Conservation (phyloP, 2,329 filamentous ascomycete species). For the Biscogniauxia mediterranea region DNA sequence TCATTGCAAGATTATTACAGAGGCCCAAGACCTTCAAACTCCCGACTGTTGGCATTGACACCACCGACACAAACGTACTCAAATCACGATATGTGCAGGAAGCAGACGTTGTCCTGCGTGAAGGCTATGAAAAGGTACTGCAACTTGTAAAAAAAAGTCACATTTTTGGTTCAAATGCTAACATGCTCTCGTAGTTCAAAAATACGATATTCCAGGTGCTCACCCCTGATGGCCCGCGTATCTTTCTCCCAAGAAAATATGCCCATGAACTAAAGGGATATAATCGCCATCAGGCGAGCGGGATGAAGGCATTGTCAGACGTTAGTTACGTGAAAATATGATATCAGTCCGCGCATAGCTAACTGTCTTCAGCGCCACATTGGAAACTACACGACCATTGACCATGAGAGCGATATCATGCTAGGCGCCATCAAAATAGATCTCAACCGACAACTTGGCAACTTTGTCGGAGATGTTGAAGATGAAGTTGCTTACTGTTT, state of each 20-base stretch:
- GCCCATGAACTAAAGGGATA: constrained; percentile 27
- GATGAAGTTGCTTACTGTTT: constrained; percentile 27
- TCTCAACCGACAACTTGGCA: constrained; percentile 28
- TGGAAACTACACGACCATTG: constrained; percentile 30
- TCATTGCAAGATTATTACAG: constrained; percentile 14
- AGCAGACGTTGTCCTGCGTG: constrained; percentile 27
- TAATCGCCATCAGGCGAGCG: constrained; percentile 28
- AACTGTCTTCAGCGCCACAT: constrained; percentile 23
- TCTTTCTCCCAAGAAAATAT: constrained; percentile 28
- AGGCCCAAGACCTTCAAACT: constrained; percentile 16
- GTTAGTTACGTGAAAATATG: constrained; percentile 13
- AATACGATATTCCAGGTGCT: constrained; percentile 28
- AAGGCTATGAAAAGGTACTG: constrained; percentile 27
- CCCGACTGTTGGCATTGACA: constrained; percentile 21
- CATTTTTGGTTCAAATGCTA: neutral
- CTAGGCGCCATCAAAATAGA: constrained; percentile 30
- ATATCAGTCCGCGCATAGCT: neutral
- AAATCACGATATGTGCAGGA: constrained; percentile 28
- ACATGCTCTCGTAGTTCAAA: constrained; percentile 20
- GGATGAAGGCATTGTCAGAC: constrained; percentile 30
- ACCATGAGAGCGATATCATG: constrained; percentile 31
- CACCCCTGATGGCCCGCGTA: constrained; percentile 28
- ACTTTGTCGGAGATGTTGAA: constrained; percentile 28
- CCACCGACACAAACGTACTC: constrained; percentile 17
- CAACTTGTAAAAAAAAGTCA: neutral